Evolutionary conservation across 495 filamentous ascomycete species (phyloP), one percentile per base, ranked within the genome.

Genomic region (Hypoxylon rickii): DNA sequence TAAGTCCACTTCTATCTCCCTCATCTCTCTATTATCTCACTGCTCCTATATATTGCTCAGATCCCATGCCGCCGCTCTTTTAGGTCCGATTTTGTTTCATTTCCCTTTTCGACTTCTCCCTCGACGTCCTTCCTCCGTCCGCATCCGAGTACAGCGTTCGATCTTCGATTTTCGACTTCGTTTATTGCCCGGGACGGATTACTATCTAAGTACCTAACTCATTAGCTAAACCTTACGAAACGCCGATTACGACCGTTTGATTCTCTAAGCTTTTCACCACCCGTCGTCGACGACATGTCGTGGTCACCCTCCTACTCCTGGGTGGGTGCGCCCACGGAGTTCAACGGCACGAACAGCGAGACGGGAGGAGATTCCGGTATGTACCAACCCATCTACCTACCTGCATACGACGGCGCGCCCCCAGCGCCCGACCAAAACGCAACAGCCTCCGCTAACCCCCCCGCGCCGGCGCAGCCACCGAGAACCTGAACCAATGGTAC

Each of bases 401-500:
- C n/a, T n/a, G n/a, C n/a, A n/a, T n/a, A n/a, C n/a, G n/a, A n/a
- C n/a, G n/a, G n/a, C n/a, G n/a, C n/a, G n/a, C n/a, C n/a, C n/a
- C n/a, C n/a, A n/a, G n/a, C n/a, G n/a, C n/a, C n/a, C n/a, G n/a
- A n/a, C n/a, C n/a, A n/a, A n/a, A n/a, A n/a, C n/a, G n/a, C n/a
- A n/a, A n/a, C n/a, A n/a, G n/a, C n/a, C n/a, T n/a, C n/a, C n/a
- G n/a, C n/a, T n/a, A n/a, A n/a, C n/a, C n/a, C n/a, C n/a, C n/a
- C n/a, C n/a, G n/a, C n/a, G n/a, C n/a, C n/a, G n/a, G 26, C 33
- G 31, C 54, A 91, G 87, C 78, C 53, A 73, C 66, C 65, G 86
- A 89, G 65, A 92, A 91, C 73, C 65, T 95, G 61, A 96, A 96
- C 77, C 91, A 92, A 86, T 92, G 91, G 90, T 81, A 76, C 65